Evolutionary conservation across 371 early-diverging fungal genomes (phyloP).

Genomic region (Entomophthora muscae): DNA sequence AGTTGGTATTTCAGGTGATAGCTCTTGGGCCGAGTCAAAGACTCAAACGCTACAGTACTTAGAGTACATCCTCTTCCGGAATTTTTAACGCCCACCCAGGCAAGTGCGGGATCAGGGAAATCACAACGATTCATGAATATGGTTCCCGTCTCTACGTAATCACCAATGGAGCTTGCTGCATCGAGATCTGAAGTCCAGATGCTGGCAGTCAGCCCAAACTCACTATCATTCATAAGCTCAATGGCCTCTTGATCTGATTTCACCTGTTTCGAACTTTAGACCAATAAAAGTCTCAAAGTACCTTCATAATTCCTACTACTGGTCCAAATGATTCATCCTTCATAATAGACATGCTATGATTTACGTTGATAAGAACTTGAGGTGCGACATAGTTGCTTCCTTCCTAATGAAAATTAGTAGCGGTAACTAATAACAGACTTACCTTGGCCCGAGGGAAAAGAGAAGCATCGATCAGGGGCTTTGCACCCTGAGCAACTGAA

Average conservation of each 20-base stretch:
- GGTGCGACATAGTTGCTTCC: slow-evolving; percentile 57
- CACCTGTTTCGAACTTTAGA: slow-evolving; percentile 17
- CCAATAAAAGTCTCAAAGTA: background rate
- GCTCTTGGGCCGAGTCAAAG: slow-evolving; percentile 43
- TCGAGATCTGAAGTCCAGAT: slow-evolving; percentile 57
- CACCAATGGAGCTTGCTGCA: slow-evolving; percentile 37
- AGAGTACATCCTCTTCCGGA: slow-evolving; percentile 58
- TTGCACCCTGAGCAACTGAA: slow-evolving; percentile 44
- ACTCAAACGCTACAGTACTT: slow-evolving; percentile 16
- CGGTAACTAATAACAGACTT: slow-evolving; percentile 1
- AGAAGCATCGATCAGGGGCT: slow-evolving; percentile 31
- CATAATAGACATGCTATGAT: slow-evolving; percentile 60
- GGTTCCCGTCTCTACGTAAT: slow-evolving; percentile 62
- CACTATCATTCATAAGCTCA: slow-evolving; percentile 57
- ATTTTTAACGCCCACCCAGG: slow-evolving; percentile 71
- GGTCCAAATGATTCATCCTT: slow-evolving; percentile 80
- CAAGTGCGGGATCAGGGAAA: slow-evolving; percentile 57
- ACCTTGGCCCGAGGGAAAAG: slow-evolving; percentile 43
- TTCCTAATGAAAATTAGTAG: slow-evolving; percentile 12
- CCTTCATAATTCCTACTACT: slow-evolving; percentile 56
- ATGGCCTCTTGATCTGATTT: slow-evolving; percentile 58
- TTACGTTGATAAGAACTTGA: slow-evolving; percentile 49
- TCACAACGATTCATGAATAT: slow-evolving; percentile 78
- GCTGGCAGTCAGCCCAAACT: slow-evolving; percentile 67
- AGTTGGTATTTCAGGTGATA: slow-evolving; percentile 16